These are phyloP conservation scores for Lobulomyces angularis DNA, from an alignment of 192 early-diverging fungal genomes.

Conservation along the genomic window DNA sequence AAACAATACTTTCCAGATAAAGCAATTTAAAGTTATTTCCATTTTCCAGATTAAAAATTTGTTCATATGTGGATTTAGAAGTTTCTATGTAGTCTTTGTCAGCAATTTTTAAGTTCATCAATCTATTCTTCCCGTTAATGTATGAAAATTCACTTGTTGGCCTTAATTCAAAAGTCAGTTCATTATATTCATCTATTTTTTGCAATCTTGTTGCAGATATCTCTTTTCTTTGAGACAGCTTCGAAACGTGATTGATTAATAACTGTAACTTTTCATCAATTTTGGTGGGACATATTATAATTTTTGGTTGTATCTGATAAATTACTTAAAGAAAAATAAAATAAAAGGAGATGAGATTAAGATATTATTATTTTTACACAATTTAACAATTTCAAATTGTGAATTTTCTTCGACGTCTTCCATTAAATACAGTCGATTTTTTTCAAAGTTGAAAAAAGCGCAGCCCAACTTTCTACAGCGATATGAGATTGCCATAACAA, in stretches of 20 bases:
- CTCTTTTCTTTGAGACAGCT: conserved; percentile 8
- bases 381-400: conserved; percentile 13
- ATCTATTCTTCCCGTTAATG: conserved; percentile 11
- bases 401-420: conserved; percentile 20
- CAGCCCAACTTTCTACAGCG: no score
- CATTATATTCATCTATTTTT: neutral
- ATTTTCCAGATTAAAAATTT: neutral
- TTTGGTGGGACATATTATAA: conserved; percentile 14
- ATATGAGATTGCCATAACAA: no score
- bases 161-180: conserved; percentile 1
- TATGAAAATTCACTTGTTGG: conserved; percentile 19
- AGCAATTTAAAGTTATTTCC: conserved; percentile 9
- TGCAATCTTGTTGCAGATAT: conserved; percentile 5
- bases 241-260: no score
- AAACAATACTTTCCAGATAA: conserved; percentile 22
- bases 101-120: conserved; percentile 11
- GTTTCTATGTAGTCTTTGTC: conserved; percentile 1
- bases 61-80: neutral
- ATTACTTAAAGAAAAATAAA: conserved; percentile 1
- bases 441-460: conserved; percentile 18
- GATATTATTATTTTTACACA: conserved; percentile 11
- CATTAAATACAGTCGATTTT: conserved; percentile 17
- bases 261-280: conserved; percentile 17
- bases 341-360: conserved; percentile 2
- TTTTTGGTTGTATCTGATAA: conserved; percentile 14